Conservation (phyloP, 768 basidiomycete species). For the Jaapia argillacea region DNA sequence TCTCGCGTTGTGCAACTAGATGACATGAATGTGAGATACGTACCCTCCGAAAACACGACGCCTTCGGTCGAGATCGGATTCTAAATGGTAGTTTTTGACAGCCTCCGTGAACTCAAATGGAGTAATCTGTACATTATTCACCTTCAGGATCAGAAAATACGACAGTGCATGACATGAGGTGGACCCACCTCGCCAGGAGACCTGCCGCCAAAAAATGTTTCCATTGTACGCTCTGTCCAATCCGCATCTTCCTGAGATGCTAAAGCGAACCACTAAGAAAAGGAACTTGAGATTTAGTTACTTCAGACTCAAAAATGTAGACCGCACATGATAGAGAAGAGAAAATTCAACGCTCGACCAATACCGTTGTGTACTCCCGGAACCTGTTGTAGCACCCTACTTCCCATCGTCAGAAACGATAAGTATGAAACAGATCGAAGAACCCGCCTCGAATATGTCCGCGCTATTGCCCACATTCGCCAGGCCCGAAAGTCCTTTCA, state of each 20-base stretch:
- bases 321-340: neutral
- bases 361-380: neutral
- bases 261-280: neutral
- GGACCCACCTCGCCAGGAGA: conserved; percentile 53
- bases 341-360: neutral
- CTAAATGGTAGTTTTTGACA: conserved; percentile 25
- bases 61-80: conserved; percentile 31
- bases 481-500: neutral
- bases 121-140: too few relatives aligned
- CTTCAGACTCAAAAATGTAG: neutral
- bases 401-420: conserved; percentile 86
- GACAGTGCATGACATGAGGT: too few relatives aligned
- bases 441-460: too few relatives aligned
- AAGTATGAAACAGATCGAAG: conserved; percentile 34
- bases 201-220: neutral
- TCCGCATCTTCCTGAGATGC: neutral
- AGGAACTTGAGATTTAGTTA: neutral
- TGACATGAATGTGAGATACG: too few relatives aligned
- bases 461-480: neutral
- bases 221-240: neutral
- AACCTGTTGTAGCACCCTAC: conserved; percentile 66
- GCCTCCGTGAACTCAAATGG: conserved; percentile 40
- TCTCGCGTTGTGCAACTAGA: neutral
- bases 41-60: conserved; percentile 64
- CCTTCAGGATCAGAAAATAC: too few relatives aligned